Conservation (phyloP, 768 basidiomycete species). For the Xerocomus potaroensis region DNA sequence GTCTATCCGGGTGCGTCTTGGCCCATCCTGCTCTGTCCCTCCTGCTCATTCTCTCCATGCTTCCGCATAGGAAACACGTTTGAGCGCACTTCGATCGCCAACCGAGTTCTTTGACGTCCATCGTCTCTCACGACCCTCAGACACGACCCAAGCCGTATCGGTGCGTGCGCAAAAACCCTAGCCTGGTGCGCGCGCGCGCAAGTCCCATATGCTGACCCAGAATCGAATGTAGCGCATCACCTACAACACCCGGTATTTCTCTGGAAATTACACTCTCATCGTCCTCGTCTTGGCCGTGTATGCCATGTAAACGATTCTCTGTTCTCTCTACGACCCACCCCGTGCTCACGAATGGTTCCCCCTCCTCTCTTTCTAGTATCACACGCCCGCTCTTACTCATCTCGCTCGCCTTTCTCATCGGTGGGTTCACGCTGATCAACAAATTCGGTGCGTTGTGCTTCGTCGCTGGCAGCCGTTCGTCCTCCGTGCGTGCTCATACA, state of each 20-base stretch:
- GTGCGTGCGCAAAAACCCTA: constrained; percentile 30
- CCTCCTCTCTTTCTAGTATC: constrained; percentile 42
- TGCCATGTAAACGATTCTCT: constrained; percentile 78
- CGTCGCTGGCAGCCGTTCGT: too few species aligned
- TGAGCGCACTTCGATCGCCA: constrained; percentile 69
- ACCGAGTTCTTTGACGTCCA: constrained; percentile 82
- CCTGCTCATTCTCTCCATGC: background rate
- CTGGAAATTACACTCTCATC: constrained; percentile 86
- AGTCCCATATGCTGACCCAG: too few species aligned
- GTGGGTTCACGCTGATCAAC: constrained; percentile 88
- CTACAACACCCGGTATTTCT: constrained; percentile 91
- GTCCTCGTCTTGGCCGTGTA: constrained; percentile 78
- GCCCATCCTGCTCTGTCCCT: too few species aligned
- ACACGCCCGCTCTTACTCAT: constrained; percentile 80
- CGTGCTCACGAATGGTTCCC: too few species aligned
- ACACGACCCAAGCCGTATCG: constrained; percentile 73
- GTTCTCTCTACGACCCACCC: background rate
- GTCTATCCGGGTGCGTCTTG: constrained; percentile 65
- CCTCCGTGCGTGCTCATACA: background rate
- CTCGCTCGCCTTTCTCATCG: constrained; percentile 82
- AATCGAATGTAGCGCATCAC: constrained; percentile 91
- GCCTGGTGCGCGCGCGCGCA: background rate
- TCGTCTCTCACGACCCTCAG: constrained; percentile 78
- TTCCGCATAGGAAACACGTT: constrained; percentile 61
- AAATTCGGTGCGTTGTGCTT: constrained; percentile 80